Evolutionary conservation across 805 yeast genomes (phyloP).

Genomic region (Candida ficus): DNA sequence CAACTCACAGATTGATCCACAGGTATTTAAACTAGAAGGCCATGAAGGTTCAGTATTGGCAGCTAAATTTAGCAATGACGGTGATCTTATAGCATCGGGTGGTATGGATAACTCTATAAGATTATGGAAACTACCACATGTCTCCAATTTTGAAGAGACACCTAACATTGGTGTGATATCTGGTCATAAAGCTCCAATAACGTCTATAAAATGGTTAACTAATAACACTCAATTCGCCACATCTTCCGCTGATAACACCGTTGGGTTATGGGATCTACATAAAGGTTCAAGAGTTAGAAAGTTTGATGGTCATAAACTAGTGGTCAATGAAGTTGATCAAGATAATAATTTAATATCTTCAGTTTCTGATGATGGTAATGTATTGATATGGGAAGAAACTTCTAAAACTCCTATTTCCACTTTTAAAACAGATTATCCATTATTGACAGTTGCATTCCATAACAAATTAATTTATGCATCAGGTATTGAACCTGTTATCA

Average conservation of each 20-base stretch:
- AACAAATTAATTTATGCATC: conserved; percentile 46
- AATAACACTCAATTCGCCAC: conserved; percentile 42
- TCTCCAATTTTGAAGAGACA: conserved; percentile 7
- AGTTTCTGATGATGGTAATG: conserved; percentile 62
- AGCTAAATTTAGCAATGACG: conserved; percentile 46
- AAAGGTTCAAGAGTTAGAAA: conserved; percentile 53
- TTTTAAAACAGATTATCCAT: conserved; percentile 49
- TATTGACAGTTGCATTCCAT: conserved; percentile 44
- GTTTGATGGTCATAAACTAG: conserved; percentile 43
- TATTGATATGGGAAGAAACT: conserved; percentile 61
- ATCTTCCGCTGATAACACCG: conserved; percentile 56
- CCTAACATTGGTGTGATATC: conserved; percentile 39
- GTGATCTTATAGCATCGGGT: conserved; percentile 53
- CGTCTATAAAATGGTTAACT: conserved; percentile 50
- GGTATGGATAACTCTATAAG: conserved; percentile 50
- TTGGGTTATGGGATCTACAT: conserved; percentile 57
- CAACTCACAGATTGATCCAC: conserved; percentile 12
- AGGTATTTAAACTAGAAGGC: conserved; percentile 38
- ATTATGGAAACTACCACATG: conserved; percentile 24
- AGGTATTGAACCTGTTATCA: conserved; percentile 64
- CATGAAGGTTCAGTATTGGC: conserved; percentile 51
- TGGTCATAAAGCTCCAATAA: conserved; percentile 64
- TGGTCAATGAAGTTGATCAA: conserved; percentile 51
- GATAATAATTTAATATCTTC: conserved; percentile 37
- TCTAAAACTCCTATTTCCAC: conserved; percentile 37